Evolutionary conservation across 257 asterid genomes (phyloP), one percentile per base, ranked within the genome.

Genomic region (Eustoma russellianum): DNA sequence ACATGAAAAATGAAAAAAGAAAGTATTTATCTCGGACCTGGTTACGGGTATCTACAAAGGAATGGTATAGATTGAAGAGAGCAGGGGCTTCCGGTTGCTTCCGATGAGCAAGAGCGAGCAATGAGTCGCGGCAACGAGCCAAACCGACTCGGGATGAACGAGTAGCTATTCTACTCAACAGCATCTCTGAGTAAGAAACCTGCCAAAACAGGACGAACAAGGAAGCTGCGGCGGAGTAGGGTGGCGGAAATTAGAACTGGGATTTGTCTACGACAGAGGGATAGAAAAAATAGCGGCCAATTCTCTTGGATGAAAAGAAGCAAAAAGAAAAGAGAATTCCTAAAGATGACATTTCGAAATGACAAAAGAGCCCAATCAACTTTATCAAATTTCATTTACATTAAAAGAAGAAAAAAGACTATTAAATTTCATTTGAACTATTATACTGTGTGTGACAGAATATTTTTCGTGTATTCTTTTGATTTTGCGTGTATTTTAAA

Each of bases 41-140:
- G 55, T 62, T 55, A 48, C 38, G 70, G 14, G 62, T 49, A 34
- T 62, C 64, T 19, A 55, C 52, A 7, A 75, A 61, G 30, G 79
- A 59, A 52, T 74, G 67, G 34, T 66, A 69, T 19, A 54, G 68
- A 63, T 30, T 63, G 56, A 73, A 65, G 13, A 66, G 33, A 52
- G 63, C 57, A 17, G 68, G 79, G 30, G 58, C 41, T 48, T 30
- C 53, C 0, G 48, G 62, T 44, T 52, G 73, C 18, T 64, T 68
- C 59, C 47, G 72, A 59, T 76, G 83, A 53, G 69, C 61, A 24
- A 41, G 60, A 33, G 66, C 74, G 46, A 66, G 55, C 64, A 59
- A 49, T 60, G 94, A 74, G 60, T 59, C 61, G 66, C 89, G 79
- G 59, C 61, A 71, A 66, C 70, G 84, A 56, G 69, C n/a, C 62